Conservation (phyloP, 345 rosid species). For the Geranium brycei region DNA sequence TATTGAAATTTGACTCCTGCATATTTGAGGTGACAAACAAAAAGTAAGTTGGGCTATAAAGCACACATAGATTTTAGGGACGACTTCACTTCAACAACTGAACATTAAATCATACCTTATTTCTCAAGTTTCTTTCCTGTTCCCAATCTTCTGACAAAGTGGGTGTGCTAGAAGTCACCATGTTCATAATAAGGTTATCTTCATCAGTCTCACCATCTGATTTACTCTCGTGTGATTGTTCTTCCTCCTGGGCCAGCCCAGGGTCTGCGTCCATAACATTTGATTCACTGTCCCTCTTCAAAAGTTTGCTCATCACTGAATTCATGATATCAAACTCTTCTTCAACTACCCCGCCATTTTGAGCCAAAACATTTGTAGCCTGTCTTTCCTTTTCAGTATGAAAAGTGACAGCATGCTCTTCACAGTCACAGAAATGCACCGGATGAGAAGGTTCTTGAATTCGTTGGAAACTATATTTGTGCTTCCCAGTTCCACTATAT, state of each 20-base stretch:
- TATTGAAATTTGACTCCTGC: constrained; percentile 27
- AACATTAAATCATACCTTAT: constrained; percentile 25
- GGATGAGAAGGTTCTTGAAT: constrained; percentile 44
- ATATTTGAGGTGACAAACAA: constrained; percentile 6
- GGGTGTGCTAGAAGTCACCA: constrained; percentile 14
- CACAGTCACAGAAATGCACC: constrained; percentile 67
- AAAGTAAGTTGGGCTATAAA: constrained; percentile 1
- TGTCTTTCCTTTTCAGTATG: constrained; percentile 17
- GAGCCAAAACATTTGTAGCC: constrained; percentile 18
- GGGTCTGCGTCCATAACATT: not conserved
- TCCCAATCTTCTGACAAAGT: constrained; percentile 7
- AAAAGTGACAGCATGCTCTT: constrained; percentile 45
- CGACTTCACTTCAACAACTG: not conserved
- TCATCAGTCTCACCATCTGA: constrained; percentile 14
- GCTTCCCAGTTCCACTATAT: constrained; percentile 73
- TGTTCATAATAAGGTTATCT: constrained; percentile 45
- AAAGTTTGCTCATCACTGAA: constrained; percentile 62
- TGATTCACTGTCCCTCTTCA: constrained; percentile 30
- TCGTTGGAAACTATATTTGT: constrained; percentile 75
- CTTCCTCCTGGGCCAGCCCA: constrained; percentile 15
- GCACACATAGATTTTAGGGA: constrained; percentile 1
- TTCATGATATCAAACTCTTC: constrained; percentile 60
- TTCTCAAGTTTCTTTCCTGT: constrained; percentile 13
- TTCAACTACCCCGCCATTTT: constrained; percentile 28
- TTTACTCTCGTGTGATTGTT: constrained; percentile 13